Base-by-base conservation (phyloP, 2,329 filamentous ascomycete species). In the Fusarium paranaense region DNA sequence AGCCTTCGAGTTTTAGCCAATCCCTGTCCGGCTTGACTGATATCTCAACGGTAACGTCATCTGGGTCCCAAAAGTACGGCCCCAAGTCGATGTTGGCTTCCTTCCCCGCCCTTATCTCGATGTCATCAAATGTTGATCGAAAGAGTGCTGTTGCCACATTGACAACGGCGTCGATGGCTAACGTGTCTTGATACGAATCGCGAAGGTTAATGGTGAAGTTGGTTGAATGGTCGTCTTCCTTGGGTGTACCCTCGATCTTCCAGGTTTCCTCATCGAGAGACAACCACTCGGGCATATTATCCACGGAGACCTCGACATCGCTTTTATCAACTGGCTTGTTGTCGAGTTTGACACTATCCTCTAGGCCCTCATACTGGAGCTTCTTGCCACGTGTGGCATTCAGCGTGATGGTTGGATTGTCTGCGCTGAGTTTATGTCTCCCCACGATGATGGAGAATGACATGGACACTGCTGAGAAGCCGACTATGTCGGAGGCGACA, bases 401-500 rank as follows among this genome's bases (percentile, higher is more conserved):
- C 50, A 93, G 81, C 4, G 83, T 81, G 62, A 94, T 83, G 10
- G 86, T 80, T 7, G 88, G 87, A 11, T 90, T 86, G 3, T 88
- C 87, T 71, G 93, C 92, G 2, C 88, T 88, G 45, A 97, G 84
- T 73, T 92, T 88, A 81, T 95, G 93, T 62, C 86, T 89, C 54
- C 92, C 92, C 22, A 97, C 90, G 3, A 92, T 86, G 38, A 98
- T 88, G 7, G 91, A 90, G 80, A 97, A 97, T 0, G 86, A 83
- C 62, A 93, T 79, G 2, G 89, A 88, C 11, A 89, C 87, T 2
- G 91, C 92, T 6, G 93, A 89, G 80, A 95, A 98, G 2, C 94
- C 94, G n/a, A 89, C 85, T 20, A 95, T 89, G 79, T 97, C 93
- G 1, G 93, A 96, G 1, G 94, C 94, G 60, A 97, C 90, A 8